Base-by-base conservation (phyloP, 768 basidiomycete genomes). In the Pulveroboletus sp. region DNA sequence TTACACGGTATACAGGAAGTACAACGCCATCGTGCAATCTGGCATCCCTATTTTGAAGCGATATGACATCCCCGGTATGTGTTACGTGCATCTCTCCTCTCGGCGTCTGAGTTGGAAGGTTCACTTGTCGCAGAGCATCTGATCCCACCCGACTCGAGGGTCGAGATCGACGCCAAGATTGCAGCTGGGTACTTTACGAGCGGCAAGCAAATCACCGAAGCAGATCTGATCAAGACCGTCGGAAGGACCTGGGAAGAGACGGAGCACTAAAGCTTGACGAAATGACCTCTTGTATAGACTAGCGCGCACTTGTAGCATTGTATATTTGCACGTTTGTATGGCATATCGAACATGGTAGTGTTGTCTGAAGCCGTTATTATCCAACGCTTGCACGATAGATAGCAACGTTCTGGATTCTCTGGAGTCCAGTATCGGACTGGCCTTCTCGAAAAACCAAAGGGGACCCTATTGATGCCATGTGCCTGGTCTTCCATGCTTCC, bases 91-190 rank as follows among this genome's bases (percentile, higher is more conserved):
- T 30, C 17, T 5, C 6, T 32, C 1, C 21, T 15, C 8, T 18
- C 1, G 8, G 32, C 8, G 8, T 24, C 18, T 30, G 11, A 27
- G 24, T 45, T 33, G 6, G 15, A 31, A 27, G 8, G 32, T 21
- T 42, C 7, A 54, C 17, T 8, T 37, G 3, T 38, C 18, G 12
- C 51, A 81, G 90, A 90, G 46, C 79, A 95, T 56, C 81, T 96
- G 49, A 89, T 96, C 55, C 93, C 92, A 0, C 88, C 86, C 32
- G 89, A 93, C 69, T 87, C 87, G 38, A 80, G 83, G 14, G 94
- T 97, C 26, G 94, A 97, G 73, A 96, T 95, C 55, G 91, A 96
- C 57, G 94, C 94, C 32, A 97, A 96, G 79, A 93, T 93, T 58
- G 89, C 90, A 10, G 85, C 90, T 5, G 94, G 93, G 8, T 98